Evolutionary conservation across 2,329 filamentous ascomycete genomes (phyloP), one percentile per base, ranked within the genome.

Genomic region (Aspergillus quadrilineatus): DNA sequence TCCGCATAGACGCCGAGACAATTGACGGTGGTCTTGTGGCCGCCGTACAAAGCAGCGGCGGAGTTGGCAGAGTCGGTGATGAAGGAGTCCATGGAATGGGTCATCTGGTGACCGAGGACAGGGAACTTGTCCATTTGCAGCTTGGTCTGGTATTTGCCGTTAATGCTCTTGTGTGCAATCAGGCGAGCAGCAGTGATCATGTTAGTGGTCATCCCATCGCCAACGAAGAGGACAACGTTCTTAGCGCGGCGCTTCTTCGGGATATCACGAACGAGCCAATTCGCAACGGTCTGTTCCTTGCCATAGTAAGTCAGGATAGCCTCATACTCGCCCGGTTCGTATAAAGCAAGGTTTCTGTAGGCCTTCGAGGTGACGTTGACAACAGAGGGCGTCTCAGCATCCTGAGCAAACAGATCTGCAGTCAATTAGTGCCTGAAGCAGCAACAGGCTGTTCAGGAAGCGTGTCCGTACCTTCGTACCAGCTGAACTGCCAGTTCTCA

Each of bases 61-160:
- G 88, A 91, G 76, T 94, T 94, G 74, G 90, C 90, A 59, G 87
- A 90, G 73, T 94, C 90, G 37, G 90, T 94, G 69, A 94, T 93
- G 80, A 89, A 93, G 49, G 81, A 86, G 76, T 93, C 89, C 68
- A 94, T 85, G 1, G 89, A 92, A 75, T 93, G 89, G 9, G 90
- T 92, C 87, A 94, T 93, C 75, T 93, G 90, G 72, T 95, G 90
- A 17, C 90, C 90, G 9, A 93, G 70, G n/a, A 92, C 83, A 2
- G 90, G 90, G 75, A 94, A 94, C 68, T 91, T 82, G 77, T 95
- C 90, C 79, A 95, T 80, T 68, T 85, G 81, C 81, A 95, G 82
- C 55, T 80, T 82, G 56, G 82, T 85, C 78, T 90, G 86, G 73
- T 93, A 95, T 72, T 89, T 89, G 64, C 90, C 90, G 68, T 95